Conservation (phyloP, 2,329 filamentous ascomycete species). For the Penicillium rolfsii region DNA sequence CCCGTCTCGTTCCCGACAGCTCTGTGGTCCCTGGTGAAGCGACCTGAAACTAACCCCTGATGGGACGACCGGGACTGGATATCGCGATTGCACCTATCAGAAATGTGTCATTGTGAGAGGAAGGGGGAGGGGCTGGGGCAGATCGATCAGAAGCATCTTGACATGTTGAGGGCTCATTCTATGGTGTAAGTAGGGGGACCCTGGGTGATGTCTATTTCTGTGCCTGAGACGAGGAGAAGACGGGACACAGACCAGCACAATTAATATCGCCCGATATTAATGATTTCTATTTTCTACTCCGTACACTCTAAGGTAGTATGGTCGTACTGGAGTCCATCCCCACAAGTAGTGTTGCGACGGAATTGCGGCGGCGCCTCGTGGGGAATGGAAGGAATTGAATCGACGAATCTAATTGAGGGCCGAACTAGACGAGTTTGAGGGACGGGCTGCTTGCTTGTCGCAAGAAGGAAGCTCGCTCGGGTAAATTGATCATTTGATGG, state of each 20-base stretch:
- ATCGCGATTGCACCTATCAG: conserved; percentile 3
- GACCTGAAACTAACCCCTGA: conserved; percentile 14
- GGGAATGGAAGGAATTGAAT: conserved; percentile 2
- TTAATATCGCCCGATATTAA: conserved; percentile 2
- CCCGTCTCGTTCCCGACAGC: neutral
- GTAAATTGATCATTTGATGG: neutral
- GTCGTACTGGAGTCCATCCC: neutral
- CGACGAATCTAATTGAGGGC: conserved; percentile 19
- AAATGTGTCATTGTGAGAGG: neutral
- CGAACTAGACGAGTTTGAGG: neutral
- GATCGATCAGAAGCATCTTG: neutral
- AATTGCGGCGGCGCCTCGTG: conserved; percentile 1
- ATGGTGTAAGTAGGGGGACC: too few relatives aligned
- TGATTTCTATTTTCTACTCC: neutral
- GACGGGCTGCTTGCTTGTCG: neutral
- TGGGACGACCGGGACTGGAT: neutral
- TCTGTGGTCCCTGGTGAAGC: conserved; percentile 7
- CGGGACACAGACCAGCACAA: neutral
- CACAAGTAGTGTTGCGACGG: neutral
- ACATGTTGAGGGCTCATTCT: neutral
- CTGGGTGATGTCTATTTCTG: neutral
- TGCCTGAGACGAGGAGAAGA: neutral
- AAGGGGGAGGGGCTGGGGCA: neutral
- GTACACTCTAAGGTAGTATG: too few relatives aligned
- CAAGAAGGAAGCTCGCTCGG: neutral